Base-by-base conservation (phyloP, 371 early-diverging fungal genomes). In the Actinomortierella wolfii region DNA sequence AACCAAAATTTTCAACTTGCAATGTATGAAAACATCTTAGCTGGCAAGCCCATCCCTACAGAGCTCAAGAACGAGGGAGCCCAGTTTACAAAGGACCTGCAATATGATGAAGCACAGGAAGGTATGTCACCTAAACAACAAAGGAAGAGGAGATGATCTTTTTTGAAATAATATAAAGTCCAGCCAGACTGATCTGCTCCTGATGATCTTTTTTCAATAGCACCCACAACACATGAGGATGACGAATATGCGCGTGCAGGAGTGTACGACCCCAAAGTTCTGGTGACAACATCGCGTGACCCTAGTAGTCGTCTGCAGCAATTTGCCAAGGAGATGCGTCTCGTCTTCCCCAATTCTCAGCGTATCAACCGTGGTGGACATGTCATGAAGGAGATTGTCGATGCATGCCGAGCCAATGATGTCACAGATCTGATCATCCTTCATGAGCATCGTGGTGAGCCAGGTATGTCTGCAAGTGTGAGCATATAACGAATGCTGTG, bases 291-390 rank as follows among this genome's bases (percentile, higher is more conserved):
- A 13, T 97, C 98, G 17, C 86, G 98, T 59, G 97, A 97, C 68
- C 99, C 99, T 14, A 92, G 93, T 73, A 89, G 91, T 67, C 88
- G 97, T 41, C 83, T 99, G 66, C 87, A 91, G 65, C 93, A 95
- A 78, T 99, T 99, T 79, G 86, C 98, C 54, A 99, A 99, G 89
- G 97, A 99, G 82, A 92, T 99, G 90, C 88, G 95, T 39, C 86
- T 98, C 51, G 86, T 97, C 20, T 90, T 99, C 62, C 99, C 99
- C 43, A 97, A 97, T 78, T 92, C 98, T 44, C 97, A 97, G 71
- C 89, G 97, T 70, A 94, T 99, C 70, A 98, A 99, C 78, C 90
- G 99, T 73, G 99, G 99, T 79, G 91, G 91, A 70, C 95, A 97
- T 76, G 94, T 96, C 29, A 92, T 98, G 74, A 89, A 94, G 64